A percentile compares a stretch with the other conserved stretches of the same genome.
phyloP scores from a whole-genome alignment of 2,329 filamentous ascomycete species.

The Fusarium udum region DNA sequence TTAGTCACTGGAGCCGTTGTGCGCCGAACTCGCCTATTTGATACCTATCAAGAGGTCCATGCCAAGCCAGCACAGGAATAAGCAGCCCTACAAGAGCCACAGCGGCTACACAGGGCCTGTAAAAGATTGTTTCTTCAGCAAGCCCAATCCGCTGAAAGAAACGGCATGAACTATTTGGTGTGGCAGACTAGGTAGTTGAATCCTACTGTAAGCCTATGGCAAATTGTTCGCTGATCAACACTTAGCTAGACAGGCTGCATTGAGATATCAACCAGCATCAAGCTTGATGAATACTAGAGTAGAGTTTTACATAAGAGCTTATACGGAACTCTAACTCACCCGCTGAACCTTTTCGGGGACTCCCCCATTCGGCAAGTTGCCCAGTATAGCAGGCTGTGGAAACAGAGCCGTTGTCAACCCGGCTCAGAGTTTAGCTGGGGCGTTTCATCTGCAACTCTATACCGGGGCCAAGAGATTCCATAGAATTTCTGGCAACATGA shows the following conservation, averaged over 20 bases:
- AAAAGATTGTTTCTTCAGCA: background rate
- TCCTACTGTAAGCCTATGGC: background rate
- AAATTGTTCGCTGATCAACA: slow-evolving; percentile 5
- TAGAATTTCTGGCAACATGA: background rate
- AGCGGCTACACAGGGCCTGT: slow-evolving; percentile 17
- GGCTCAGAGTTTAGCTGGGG: slow-evolving; percentile 26
- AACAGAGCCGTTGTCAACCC: slow-evolving; percentile 7
- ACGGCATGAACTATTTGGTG: background rate
- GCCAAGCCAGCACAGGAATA: slow-evolving; percentile 12
- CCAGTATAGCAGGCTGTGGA: background rate
- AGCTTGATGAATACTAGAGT: background rate
- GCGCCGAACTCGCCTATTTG: slow-evolving; percentile 34
- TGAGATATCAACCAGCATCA: background rate
- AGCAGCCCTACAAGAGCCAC: slow-evolving; percentile 41
- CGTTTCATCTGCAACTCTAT: slow-evolving; percentile 27
- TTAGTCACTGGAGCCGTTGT: slow-evolving; percentile 7
- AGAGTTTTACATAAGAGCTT: slow-evolving; percentile 6
- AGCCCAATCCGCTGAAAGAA: background rate
- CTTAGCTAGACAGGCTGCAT: background rate
- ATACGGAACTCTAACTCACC: slow-evolving; percentile 17
- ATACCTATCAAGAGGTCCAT: background rate
- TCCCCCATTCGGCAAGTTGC: slow-evolving; percentile 28
- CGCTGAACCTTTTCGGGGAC: slow-evolving; percentile 27
- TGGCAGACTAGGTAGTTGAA: background rate
- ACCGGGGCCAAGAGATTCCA: background rate